Evolutionary conservation across 805 yeast species (phyloP).

Genomic region (Brettanomyces bruxellensis): DNA sequence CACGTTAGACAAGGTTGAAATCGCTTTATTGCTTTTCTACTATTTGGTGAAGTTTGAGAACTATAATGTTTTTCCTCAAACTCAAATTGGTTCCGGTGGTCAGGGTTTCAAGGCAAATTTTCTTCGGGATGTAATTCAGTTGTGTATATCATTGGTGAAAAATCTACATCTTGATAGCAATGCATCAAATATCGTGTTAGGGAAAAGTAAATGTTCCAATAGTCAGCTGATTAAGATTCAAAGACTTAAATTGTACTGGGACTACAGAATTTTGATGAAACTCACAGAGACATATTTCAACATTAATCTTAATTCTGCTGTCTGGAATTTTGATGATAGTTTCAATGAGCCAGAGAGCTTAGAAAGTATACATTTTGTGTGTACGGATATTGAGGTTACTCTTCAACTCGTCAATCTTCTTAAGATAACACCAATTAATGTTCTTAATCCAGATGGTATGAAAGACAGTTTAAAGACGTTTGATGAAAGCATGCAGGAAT

Average conservation of each 20-base stretch:
- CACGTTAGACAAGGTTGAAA: constrained; percentile 39
- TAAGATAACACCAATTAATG: constrained; percentile 22
- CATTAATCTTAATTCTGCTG: constrained; percentile 8
- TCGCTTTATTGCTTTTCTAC: constrained; percentile 38
- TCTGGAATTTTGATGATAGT: constrained; percentile 10
- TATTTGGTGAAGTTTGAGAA: constrained; percentile 34
- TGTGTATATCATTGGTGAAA: constrained; percentile 29
- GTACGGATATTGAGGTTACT: constrained; percentile 26
- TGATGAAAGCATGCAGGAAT: constrained; percentile 18
- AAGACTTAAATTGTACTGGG: constrained; percentile 36
- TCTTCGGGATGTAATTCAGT: constrained; percentile 38
- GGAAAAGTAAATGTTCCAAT: constrained; percentile 1
- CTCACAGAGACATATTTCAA: constrained; percentile 22
- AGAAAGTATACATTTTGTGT: constrained; percentile 25
- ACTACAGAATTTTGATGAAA: constrained; percentile 26
- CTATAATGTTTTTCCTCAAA: constrained; percentile 11
- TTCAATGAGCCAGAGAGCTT: constrained; percentile 25
- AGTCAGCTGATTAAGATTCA: constrained; percentile 18
- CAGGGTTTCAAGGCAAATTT: constrained; percentile 18
- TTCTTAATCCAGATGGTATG: constrained; percentile 13
- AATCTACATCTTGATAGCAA: constrained; percentile 34
- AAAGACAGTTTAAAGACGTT: constrained; percentile 9
- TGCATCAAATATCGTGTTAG: constrained; percentile 4
- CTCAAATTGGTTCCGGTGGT: constrained; percentile 24
- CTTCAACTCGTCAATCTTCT: constrained; percentile 25